Evolutionary conservation across 2,329 filamentous ascomycete species (phyloP).

Genomic region (Ophiognomonia clavigignenti-juglandacearum): DNA sequence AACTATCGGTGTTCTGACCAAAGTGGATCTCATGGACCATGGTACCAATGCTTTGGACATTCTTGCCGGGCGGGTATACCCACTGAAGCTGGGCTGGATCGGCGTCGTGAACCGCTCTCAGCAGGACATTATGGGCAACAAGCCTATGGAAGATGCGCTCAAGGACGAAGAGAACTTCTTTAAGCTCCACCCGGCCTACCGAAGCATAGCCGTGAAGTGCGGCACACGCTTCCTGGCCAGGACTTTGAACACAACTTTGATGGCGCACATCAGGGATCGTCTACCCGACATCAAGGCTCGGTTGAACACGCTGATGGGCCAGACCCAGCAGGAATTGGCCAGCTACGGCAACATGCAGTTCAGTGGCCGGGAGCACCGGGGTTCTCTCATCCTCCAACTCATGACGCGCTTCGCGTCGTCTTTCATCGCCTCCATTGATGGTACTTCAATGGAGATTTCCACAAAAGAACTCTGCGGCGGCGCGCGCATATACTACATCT

Average conservation of each 20-base stretch:
- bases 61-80: constrained; percentile 91
- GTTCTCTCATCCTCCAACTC: constrained; percentile 88
- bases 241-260: constrained; percentile 89
- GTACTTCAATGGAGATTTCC: constrained; percentile 96
- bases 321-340: constrained; percentile 95
- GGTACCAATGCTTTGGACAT: constrained; percentile 99
- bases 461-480: constrained; percentile 96
- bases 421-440: constrained; percentile 97
- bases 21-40: constrained; percentile 98
- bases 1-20: constrained; percentile 96
- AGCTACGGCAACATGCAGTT: constrained; percentile 98
- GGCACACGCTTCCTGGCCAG: constrained; percentile 93
- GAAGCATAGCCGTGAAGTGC: constrained; percentile 90
- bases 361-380: constrained; percentile 92
- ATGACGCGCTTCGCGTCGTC: constrained; percentile 98
- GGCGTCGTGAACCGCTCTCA: constrained; percentile 97
- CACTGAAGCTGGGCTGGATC: constrained; percentile 94
- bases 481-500: constrained; percentile 96
- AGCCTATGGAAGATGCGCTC: constrained; percentile 88
- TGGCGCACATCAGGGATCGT: constrained; percentile 92
- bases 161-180: constrained; percentile 92
- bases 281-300: constrained; percentile 97
- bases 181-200: constrained; percentile 91
- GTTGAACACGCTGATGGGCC: constrained; percentile 98
- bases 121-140: constrained; percentile 94